These are phyloP conservation scores for Tylopilus microsporus DNA, from an alignment of 1,284 basidiomycete species.

Conservation along the genomic window DNA sequence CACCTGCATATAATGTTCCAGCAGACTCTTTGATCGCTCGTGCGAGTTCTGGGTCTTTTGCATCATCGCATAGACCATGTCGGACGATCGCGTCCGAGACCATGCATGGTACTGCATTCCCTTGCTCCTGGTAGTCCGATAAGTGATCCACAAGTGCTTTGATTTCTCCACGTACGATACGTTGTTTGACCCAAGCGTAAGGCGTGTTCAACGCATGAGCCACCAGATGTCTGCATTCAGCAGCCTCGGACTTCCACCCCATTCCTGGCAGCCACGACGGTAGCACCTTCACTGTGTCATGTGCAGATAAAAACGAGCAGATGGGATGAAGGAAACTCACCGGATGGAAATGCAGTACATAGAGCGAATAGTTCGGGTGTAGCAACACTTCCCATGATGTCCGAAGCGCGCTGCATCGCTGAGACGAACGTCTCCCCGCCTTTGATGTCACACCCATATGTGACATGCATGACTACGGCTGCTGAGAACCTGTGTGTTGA, in stretches of 20 bases:
- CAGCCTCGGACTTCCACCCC: conserved; percentile 13
- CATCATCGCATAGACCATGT: conserved; percentile 8
- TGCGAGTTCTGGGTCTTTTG: conserved; percentile 7
- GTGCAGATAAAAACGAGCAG: no score
- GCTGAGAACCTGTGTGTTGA: conserved; percentile 14
- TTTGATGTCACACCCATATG: conserved; percentile 17
- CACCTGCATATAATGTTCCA: conserved; percentile 20
- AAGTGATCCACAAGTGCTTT: not conserved
- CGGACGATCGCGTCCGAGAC: conserved; percentile 16
- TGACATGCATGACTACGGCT: conserved; percentile 12
- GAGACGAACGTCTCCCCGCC: conserved; percentile 6
- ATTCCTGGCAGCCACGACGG: conserved; percentile 17
- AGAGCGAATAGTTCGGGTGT: conserved; percentile 6
- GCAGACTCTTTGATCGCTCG: conserved; percentile 13
- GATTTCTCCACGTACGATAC: conserved; percentile 8
- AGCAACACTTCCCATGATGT: not conserved
- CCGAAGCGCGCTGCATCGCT: conserved; percentile 13
- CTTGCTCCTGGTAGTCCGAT: conserved; percentile 12
- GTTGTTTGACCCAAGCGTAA: conserved; percentile 14
- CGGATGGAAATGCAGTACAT: conserved; percentile 9
- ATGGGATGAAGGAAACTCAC: conserved; percentile 4
- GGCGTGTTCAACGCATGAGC: conserved; percentile 13
- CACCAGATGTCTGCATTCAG: conserved; percentile 10
- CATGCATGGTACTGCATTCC: conserved; percentile 14
- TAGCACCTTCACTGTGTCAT: conserved; percentile 4